Conservation (phyloP, 345 rosid genomes). For the Brassica carinata region DNA sequence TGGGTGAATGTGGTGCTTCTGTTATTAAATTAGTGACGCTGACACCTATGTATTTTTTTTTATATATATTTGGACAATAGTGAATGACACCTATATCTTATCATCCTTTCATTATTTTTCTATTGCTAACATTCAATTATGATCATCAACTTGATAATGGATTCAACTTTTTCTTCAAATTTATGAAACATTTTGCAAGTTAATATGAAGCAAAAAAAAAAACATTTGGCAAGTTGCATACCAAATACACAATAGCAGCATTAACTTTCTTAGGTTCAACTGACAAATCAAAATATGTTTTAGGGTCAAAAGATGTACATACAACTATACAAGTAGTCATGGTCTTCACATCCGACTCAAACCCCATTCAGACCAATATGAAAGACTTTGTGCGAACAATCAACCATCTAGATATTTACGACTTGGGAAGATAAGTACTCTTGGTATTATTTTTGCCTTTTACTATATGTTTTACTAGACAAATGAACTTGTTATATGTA, state of each 20-base stretch:
- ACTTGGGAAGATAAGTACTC: not conserved
- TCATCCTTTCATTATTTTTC: not conserved
- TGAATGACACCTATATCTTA: not conserved
- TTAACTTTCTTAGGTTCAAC: no score
- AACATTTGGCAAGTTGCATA: not conserved
- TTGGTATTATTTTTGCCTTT: not conserved
- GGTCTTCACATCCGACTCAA: not conserved
- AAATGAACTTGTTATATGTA: no score
- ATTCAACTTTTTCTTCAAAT: not conserved
- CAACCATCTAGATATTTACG: not conserved
- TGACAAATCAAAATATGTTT: no score
- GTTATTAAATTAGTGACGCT: slow-evolving; percentile 8
- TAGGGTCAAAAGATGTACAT: not conserved
- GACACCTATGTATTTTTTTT: not conserved
- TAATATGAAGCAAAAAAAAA: not conserved
- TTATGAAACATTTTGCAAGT: not conserved
- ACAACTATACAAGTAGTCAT: not conserved
- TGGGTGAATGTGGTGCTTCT: slow-evolving; percentile 13
- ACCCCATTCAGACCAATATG: not conserved
- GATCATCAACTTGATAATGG: not conserved
- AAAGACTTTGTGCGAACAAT: not conserved
- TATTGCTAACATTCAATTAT: not conserved
- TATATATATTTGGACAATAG: not conserved
- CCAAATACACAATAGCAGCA: not conserved
- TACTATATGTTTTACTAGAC: not conserved